These are phyloP conservation scores for Apiotrichum veenhuisii DNA, from an alignment of 1,284 basidiomycete species.

Conservation along the genomic window DNA sequence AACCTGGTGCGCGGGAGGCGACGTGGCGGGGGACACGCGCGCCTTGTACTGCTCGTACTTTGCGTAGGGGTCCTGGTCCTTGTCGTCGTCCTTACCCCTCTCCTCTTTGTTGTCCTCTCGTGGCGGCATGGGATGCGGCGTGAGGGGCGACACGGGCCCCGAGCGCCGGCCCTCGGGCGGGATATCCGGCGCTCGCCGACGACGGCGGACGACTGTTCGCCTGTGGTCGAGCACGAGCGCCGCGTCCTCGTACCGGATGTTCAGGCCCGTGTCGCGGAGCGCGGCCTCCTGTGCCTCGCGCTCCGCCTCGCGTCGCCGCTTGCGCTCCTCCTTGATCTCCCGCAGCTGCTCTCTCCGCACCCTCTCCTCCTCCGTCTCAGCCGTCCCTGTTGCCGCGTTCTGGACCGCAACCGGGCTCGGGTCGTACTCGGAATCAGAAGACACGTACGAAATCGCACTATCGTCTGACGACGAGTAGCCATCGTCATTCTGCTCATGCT, in stretches of 20 bases:
- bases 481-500: constrained; percentile 30
- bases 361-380: not conserved
- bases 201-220: not conserved
- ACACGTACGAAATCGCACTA: constrained; percentile 41
- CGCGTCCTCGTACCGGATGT: constrained; percentile 54
- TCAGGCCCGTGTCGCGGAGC: constrained; percentile 73
- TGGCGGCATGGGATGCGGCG: not conserved
- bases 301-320: constrained; percentile 48
- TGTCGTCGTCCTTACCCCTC: too few species aligned
- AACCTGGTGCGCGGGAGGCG: not conserved
- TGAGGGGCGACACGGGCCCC: not conserved
- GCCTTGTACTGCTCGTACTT: constrained; percentile 69
- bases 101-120: too few species aligned
- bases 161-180: not conserved
- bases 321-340: constrained; percentile 53
- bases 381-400: not conserved
- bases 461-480: constrained; percentile 35
- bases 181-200: constrained; percentile 9
- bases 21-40: not conserved
- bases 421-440: constrained; percentile 26
- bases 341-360: not conserved
- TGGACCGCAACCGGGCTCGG: constrained; percentile 29
- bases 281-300: constrained; percentile 73
- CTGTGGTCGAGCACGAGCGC: constrained; percentile 19
- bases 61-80: constrained; percentile 83